Conservation (phyloP, 139 green algal species). For the Medakamo hakoo region DNA sequence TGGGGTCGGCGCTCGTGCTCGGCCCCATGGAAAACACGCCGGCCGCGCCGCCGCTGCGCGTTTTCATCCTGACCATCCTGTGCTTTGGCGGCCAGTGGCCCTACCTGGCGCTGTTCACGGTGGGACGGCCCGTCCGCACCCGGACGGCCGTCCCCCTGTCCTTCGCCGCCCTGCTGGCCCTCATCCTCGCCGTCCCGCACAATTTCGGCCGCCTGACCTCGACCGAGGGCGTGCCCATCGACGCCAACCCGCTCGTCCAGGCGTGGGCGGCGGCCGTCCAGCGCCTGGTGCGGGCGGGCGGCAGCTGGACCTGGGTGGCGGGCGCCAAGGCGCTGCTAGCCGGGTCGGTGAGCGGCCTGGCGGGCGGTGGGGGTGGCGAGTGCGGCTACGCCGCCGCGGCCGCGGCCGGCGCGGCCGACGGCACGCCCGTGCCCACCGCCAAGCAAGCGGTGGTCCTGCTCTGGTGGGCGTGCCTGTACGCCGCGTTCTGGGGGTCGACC, state of each 20-base stretch:
- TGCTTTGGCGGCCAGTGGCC: not conserved
- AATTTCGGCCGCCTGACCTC: not conserved
- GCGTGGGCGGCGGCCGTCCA: too few relatives aligned
- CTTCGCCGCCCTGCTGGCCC: not conserved
- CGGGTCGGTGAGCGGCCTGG: not conserved
- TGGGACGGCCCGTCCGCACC: not conserved
- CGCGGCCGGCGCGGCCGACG: too few relatives aligned
- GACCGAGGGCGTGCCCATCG: not conserved
- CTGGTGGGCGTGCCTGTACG: not conserved
- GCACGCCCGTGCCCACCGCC: not conserved
- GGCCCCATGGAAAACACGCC: not conserved
- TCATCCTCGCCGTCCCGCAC: not conserved
- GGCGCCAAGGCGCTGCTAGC: too few relatives aligned
- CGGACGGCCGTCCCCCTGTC: not conserved
- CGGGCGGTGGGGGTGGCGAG: too few relatives aligned
- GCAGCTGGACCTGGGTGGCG: too few relatives aligned
- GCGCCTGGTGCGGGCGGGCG: too few relatives aligned
- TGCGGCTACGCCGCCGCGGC: not conserved
- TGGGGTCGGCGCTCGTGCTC: not conserved
- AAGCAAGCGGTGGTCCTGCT: not conserved
- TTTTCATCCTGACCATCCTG: not conserved
- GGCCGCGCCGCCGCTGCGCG: too few relatives aligned
- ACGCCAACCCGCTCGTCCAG: not conserved
- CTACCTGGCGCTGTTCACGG: not conserved
- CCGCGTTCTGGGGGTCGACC: not conserved